Conservation (phyloP, 2,329 filamentous ascomycete genomes). For the Botrytis porri region DNA sequence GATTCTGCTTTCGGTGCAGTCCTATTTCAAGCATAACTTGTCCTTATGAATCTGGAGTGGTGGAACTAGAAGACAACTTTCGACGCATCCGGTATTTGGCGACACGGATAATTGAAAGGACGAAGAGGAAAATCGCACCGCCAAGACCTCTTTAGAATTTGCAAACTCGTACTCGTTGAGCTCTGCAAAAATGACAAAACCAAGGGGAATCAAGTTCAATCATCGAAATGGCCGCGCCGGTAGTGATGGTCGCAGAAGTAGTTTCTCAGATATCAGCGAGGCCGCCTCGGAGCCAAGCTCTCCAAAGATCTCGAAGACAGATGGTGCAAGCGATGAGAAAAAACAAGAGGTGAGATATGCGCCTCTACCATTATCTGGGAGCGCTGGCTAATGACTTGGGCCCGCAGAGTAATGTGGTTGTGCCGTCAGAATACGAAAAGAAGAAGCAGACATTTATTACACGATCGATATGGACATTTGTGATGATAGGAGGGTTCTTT, state of each 20-base stretch:
- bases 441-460: conserved; percentile 98
- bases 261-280: conserved; percentile 70
- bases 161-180: conserved; percentile 15
- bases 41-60: neutral
- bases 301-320: conserved; percentile 30
- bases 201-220: conserved; percentile 53
- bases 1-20: neutral
- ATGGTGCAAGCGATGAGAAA: conserved; percentile 39
- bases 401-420: conserved; percentile 27
- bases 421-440: conserved; percentile 82
- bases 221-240: conserved; percentile 37
- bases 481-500: conserved; percentile 96
- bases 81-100: conserved; percentile 15
- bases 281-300: conserved; percentile 45
- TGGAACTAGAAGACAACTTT: neutral
- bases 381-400: conserved; percentile 27
- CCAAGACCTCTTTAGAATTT: conserved; percentile 20
- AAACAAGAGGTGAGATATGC: conserved; percentile 6
- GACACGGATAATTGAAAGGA: conserved; percentile 7
- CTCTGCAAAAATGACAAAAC: conserved; percentile 42
- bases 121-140: conserved; percentile 6
- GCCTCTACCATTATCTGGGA: neutral
- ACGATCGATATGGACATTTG: conserved; percentile 93
- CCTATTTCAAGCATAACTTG: no score
- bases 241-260: conserved; percentile 53